A percentile compares a stretch with the other conserved stretches of the same genome.
Conservation (phyloP, 225 moss, liverwort and hornwort species). For the Lunularia cruciata region DNA sequence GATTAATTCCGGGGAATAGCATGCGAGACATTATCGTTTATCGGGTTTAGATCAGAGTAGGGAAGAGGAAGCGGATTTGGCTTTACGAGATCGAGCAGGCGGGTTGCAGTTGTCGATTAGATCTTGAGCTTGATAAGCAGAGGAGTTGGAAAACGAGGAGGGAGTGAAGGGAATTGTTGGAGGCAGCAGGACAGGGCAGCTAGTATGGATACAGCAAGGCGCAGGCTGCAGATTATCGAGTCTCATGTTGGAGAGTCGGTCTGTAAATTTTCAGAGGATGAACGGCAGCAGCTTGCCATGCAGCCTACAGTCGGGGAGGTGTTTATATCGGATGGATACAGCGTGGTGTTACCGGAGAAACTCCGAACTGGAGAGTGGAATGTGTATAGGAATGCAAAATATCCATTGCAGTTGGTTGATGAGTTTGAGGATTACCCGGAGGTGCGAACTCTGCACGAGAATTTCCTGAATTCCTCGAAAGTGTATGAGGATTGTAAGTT, state of each 20-base stretch:
- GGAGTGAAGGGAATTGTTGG: neutral
- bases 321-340: constrained; percentile 57
- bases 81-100: neutral
- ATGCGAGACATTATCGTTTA: too few relatives aligned
- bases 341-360: constrained; percentile 80
- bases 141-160: neutral
- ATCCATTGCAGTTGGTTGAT: constrained; percentile 65
- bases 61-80: too few relatives aligned
- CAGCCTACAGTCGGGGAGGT: constrained; percentile 32
- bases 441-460: constrained; percentile 85
- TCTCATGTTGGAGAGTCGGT: constrained; percentile 30
- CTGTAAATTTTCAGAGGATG: neutral
- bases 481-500: constrained; percentile 80
- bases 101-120: too few relatives aligned
- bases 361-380: constrained; percentile 88
- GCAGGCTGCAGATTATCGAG: constrained; percentile 42
- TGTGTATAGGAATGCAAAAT: constrained; percentile 59
- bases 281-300: constrained; percentile 24
- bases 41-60: too few relatives aligned
- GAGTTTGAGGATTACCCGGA: constrained; percentile 75
- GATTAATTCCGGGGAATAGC: neutral
- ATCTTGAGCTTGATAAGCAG: too few relatives aligned
- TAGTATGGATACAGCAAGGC: constrained; percentile 40
- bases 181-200: too few relatives aligned
- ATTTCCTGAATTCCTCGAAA: constrained; percentile 65